Conservation (phyloP, 306 rosid genomes). For the Rubus parviflorus region DNA sequence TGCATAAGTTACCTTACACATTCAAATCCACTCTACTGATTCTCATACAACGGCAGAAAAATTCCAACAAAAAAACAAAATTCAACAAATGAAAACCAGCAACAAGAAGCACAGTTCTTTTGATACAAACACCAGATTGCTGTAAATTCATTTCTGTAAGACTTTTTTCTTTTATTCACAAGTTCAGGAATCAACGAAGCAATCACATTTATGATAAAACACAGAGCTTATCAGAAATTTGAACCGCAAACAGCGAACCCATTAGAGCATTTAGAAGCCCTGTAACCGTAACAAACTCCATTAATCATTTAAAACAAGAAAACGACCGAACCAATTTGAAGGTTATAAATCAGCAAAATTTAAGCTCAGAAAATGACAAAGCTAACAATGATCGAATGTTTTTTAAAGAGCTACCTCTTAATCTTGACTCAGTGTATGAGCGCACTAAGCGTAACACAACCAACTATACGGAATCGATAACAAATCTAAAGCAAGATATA, state of each 20-base stretch:
- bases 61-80: background rate
- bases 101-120: no score
- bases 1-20: no score
- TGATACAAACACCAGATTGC: background rate
- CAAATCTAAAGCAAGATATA: no score
- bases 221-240: background rate
- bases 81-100: no score
- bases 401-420: no score
- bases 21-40: slow-evolving; percentile 12
- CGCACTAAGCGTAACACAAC: no score
- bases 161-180: background rate
- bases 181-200: background rate
- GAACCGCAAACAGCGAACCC: background rate
- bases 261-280: background rate
- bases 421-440: no score
- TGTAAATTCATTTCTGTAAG: background rate
- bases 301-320: background rate
- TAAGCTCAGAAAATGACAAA: background rate
- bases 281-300: background rate
- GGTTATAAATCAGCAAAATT: background rate
- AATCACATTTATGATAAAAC: background rate
- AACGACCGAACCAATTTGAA: no score
- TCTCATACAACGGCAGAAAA: background rate
- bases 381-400: no score
- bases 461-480: no score